phyloP scores from a whole-genome alignment of 139 green algal genomes.

The Bryopsis sp. region DNA sequence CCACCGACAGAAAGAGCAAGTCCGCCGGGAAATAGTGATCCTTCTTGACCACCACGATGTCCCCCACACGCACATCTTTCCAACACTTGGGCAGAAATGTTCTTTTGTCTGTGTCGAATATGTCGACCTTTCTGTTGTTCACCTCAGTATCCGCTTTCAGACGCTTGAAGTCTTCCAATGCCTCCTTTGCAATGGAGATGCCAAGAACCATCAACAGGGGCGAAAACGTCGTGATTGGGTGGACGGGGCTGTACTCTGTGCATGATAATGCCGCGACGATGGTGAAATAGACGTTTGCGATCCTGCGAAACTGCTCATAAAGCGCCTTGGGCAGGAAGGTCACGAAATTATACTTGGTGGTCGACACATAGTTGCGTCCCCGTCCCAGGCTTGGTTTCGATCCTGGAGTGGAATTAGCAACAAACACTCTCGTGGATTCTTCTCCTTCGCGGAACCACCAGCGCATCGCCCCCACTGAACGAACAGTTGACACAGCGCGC shows the following conservation, averaged over 20 bases:
- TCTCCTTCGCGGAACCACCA: too few relatives aligned
- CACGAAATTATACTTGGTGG: slow-evolving; percentile 64
- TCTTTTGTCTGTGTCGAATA: slow-evolving; percentile 27
- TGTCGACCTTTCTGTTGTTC: slow-evolving; percentile 56
- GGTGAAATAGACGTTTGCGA: slow-evolving; percentile 76
- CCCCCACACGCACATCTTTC: slow-evolving; percentile 50
- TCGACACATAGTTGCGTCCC: slow-evolving; percentile 48
- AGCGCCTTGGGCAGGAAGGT: slow-evolving; percentile 60
- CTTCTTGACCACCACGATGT: slow-evolving; percentile 45
- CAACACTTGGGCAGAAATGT: slow-evolving; percentile 33
- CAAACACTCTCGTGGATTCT: too few relatives aligned
- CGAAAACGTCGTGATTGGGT: slow-evolving; percentile 33
- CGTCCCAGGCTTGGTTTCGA: too few relatives aligned
- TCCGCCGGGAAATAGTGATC: slow-evolving; percentile 76
- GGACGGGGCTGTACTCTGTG: slow-evolving; percentile 46
- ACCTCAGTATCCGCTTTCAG: slow-evolving; percentile 56
- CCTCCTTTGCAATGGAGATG: slow-evolving; percentile 66
- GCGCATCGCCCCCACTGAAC: too few relatives aligned
- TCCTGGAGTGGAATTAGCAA: too few relatives aligned
- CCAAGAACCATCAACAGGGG: slow-evolving; percentile 63
- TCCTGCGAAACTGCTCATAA: slow-evolving; percentile 59
- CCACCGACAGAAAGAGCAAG: slow-evolving; percentile 63
- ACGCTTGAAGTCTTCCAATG: slow-evolving; percentile 65
- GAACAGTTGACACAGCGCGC: too few relatives aligned
- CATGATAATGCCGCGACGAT: slow-evolving; percentile 54